Evolutionary conservation across 2,329 filamentous ascomycete species (phyloP).

Genomic region (Fusarium pseudograminearum): DNA sequence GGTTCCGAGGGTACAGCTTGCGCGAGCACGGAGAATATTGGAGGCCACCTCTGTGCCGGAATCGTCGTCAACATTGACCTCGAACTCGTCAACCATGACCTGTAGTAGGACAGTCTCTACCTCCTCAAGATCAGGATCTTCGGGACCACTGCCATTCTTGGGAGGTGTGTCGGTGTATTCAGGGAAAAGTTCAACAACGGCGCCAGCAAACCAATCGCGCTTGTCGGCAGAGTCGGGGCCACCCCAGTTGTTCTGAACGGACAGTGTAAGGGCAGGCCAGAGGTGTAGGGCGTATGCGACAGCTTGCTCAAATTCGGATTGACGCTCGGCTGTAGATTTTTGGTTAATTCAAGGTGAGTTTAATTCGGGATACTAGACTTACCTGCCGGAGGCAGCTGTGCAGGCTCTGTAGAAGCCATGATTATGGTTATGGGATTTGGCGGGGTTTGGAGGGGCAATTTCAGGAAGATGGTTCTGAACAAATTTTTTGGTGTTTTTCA

Average conservation of each 20-base stretch:
- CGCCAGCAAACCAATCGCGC: conserved; percentile 95
- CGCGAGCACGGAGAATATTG: conserved; percentile 76
- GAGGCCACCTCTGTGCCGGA: conserved; percentile 79
- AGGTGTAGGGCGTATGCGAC: conserved; percentile 86
- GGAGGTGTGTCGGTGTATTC: conserved; percentile 66
- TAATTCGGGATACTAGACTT: conserved; percentile 4
- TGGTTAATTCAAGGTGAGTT: neutral
- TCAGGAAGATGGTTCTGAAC: conserved; percentile 37
- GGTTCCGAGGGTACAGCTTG: conserved; percentile 73
- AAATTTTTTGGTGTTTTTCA: conserved; percentile 49
- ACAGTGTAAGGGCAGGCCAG: conserved; percentile 89
- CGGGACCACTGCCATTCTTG: conserved; percentile 48
- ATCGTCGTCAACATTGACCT: conserved; percentile 91
- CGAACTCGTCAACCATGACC: conserved; percentile 96
- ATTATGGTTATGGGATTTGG: conserved; percentile 36
- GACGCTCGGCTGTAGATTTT: conserved; percentile 62
- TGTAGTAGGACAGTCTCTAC: conserved; percentile 88
- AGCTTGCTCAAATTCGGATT: conserved; percentile 83
- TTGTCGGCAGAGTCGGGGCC: conserved; percentile 86
- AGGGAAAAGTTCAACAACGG: conserved; percentile 82
- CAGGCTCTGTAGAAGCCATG: conserved; percentile 51
- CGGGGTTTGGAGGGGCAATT: conserved; percentile 51
- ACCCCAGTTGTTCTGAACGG: conserved; percentile 89
- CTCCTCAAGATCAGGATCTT: conserved; percentile 78
- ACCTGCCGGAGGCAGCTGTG: conserved; percentile 51